Percentiles rank a stretch among this genome's conserved stretches.
These are phyloP conservation scores for Fraxinus floribunda DNA, from an alignment of 305 asterid genomes.

Conservation along the genomic window DNA sequence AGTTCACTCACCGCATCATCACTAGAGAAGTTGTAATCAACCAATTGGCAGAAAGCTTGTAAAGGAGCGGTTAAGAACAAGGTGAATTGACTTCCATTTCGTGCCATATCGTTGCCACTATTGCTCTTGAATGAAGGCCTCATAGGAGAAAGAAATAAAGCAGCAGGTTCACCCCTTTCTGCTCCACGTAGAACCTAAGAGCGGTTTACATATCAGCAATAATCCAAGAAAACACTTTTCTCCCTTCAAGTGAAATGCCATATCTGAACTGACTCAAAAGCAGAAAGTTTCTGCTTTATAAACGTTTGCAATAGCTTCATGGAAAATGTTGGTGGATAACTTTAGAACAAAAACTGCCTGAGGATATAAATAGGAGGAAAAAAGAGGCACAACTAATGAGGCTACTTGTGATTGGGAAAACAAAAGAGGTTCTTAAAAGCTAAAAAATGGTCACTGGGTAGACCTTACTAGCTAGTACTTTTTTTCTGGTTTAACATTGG, in stretches of 20 bases:
- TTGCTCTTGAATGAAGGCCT: constrained; percentile 66
- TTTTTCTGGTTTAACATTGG: background rate
- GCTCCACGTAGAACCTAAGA: constrained; percentile 83
- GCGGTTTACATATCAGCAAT: constrained; percentile 29
- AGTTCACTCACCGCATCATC: constrained; percentile 55
- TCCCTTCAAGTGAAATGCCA: background rate
- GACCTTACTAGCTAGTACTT: background rate
- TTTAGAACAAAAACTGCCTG: background rate
- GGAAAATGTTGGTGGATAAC: background rate
- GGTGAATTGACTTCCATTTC: constrained; percentile 86
- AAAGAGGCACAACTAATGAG: background rate
- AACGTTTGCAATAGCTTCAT: background rate
- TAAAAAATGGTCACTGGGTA: background rate
- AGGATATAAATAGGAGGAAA: background rate
- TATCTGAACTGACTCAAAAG: background rate
- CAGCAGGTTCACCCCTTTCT: constrained; percentile 81
- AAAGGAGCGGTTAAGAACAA: constrained; percentile 84
- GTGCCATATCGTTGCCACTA: constrained; percentile 42
- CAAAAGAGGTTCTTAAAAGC: background rate
- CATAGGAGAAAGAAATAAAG: constrained; percentile 83
- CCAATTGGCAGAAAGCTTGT: constrained; percentile 83
- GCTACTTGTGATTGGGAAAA: background rate
- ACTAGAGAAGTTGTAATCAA: constrained; percentile 48
- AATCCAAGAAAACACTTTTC: background rate
- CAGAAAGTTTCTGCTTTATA: background rate